Conservation (phyloP, 2,329 filamentous ascomycete species). For the Fusarium tuaranense region DNA sequence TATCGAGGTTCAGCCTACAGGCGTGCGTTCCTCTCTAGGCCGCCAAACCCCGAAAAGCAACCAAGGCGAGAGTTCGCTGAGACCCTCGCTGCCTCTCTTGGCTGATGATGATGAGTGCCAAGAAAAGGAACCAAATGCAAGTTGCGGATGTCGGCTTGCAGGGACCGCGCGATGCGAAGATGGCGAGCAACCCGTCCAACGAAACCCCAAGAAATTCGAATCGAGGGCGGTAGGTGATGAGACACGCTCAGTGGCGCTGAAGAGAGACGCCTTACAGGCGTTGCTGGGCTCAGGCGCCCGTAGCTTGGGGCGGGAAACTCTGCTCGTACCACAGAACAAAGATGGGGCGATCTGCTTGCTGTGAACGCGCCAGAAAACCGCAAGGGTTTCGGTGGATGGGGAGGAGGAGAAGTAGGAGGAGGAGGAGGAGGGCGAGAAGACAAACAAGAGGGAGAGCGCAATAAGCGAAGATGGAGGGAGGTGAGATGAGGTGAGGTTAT, state of each 20-base stretch:
- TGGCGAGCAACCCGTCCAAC: not conserved
- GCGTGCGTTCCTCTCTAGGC: slow-evolving; percentile 1
- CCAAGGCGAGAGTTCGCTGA: not conserved
- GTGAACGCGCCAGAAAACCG: slow-evolving; percentile 32
- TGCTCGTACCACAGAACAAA: slow-evolving; percentile 31
- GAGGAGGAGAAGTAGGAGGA: not conserved
- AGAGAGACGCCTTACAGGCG: slow-evolving; percentile 37
- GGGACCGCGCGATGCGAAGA: slow-evolving; percentile 13
- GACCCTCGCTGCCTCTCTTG: slow-evolving; percentile 22
- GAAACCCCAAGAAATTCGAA: not conserved
- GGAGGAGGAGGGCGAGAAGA: not conserved
- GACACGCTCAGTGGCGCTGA: slow-evolving; percentile 36
- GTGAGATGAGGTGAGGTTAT: slow-evolving; percentile 34
- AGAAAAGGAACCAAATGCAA: slow-evolving; percentile 33
- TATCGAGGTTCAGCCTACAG: not conserved
- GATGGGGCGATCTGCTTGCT: slow-evolving; percentile 30
- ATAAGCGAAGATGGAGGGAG: slow-evolving; percentile 4
- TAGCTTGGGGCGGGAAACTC: slow-evolving; percentile 12
- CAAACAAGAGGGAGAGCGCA: not conserved
- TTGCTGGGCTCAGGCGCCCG: slow-evolving; percentile 40
- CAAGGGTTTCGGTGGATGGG: slow-evolving; percentile 9
- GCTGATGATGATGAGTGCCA: slow-evolving; percentile 36
- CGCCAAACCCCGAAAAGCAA: slow-evolving; percentile 5
- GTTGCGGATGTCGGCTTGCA: slow-evolving; percentile 37
- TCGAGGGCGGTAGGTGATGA: not conserved